Evolutionary conservation across 805 yeast species (phyloP).

Genomic region (Hermanozyma aechmeae): DNA sequence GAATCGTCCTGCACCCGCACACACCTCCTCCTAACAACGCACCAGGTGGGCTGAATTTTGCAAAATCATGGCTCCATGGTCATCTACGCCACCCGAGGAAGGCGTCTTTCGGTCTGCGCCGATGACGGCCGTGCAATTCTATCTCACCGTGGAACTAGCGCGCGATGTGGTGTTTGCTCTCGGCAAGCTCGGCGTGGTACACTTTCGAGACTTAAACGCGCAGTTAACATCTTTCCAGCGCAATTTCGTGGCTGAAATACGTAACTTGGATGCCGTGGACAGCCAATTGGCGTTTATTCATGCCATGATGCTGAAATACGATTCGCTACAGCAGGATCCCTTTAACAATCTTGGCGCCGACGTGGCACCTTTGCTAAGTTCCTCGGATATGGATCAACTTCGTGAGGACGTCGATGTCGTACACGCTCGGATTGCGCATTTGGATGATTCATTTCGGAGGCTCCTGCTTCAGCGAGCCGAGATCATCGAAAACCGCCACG

Average conservation of each 20-base stretch:
- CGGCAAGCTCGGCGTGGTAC: slow-evolving; percentile 32
- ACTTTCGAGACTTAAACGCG: slow-evolving; percentile 41
- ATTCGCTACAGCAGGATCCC: slow-evolving; percentile 16
- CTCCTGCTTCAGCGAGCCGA: slow-evolving; percentile 16
- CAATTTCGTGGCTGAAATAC: slow-evolving; percentile 32
- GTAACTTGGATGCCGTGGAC: slow-evolving; percentile 26
- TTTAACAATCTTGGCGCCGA: slow-evolving; percentile 36
- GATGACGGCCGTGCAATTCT: slow-evolving; percentile 40
- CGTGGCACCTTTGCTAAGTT: slow-evolving; percentile 27
- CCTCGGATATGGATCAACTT: slow-evolving; percentile 27
- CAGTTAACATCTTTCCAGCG: slow-evolving; percentile 37
- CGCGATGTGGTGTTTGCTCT: slow-evolving; percentile 30
- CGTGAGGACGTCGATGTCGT: slow-evolving; percentile 15
- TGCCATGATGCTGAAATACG: slow-evolving; percentile 21
- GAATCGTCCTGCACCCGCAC: too few relatives aligned
- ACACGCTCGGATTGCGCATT: slow-evolving; percentile 24
- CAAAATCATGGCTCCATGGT: not conserved
- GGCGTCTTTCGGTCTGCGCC: slow-evolving; percentile 40
- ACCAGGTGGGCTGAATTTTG: too few relatives aligned
- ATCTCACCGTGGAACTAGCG: slow-evolving; percentile 37
- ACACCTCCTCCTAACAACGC: too few relatives aligned
- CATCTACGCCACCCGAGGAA: slow-evolving; percentile 11
- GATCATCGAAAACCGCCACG: slow-evolving; percentile 27
- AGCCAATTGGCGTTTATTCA: slow-evolving; percentile 19
- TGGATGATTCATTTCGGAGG: slow-evolving; percentile 22